Base-by-base conservation (phyloP, 2,329 filamentous ascomycete genomes). In the Xylariomycetidae sp. region DNA sequence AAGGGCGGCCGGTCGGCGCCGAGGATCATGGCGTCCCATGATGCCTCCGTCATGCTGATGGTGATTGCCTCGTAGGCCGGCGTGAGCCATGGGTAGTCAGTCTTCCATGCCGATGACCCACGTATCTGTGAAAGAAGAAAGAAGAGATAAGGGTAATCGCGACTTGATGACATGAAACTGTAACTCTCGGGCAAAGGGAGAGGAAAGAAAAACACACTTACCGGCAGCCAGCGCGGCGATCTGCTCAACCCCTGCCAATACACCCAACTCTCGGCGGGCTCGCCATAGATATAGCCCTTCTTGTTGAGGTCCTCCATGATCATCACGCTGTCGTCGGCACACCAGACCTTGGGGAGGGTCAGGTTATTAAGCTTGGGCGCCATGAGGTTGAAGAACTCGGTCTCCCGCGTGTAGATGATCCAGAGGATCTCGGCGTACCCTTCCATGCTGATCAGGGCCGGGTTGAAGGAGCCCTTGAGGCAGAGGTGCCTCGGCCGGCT, bases 211-310 rank as follows among this genome's bases (percentile, higher is more conserved):
- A 33, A 31, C 8, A 33, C 36, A n/a, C 35, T 49, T 15, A n/a
- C 34, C 41, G 6, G 44, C 51, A 31, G 56, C 53, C 23, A 57
- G 37, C 3, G 37, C 45, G 2, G 56, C 54, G 18, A 58, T 45
- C 43, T 57, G 51, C 32, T 51, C 48, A 7, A 56, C 41, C 13
- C 48, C 50, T 1, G 38, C 28, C 12, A 37, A 20, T 25, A 38
- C 38, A 8, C 35, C 43, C 43, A 46, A 1, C 22, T 19, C 4
- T 30, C 17, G 6, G 30, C 17, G 6, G 40, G 29, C n/a, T 40
- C 34, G 3, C 41, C 38, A 16, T 40, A 44, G 13, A 31, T 33
- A n/a, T 22, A 33, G 20, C 36, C 43, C 11, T 23, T 11, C 13
- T 23, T 18, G 3, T 19, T 12, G 1, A 46, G 32, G 19, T 46